Evolutionary conservation across 2,329 filamentous ascomycete genomes (phyloP).

Genomic region (Passalora sequoiae): DNA sequence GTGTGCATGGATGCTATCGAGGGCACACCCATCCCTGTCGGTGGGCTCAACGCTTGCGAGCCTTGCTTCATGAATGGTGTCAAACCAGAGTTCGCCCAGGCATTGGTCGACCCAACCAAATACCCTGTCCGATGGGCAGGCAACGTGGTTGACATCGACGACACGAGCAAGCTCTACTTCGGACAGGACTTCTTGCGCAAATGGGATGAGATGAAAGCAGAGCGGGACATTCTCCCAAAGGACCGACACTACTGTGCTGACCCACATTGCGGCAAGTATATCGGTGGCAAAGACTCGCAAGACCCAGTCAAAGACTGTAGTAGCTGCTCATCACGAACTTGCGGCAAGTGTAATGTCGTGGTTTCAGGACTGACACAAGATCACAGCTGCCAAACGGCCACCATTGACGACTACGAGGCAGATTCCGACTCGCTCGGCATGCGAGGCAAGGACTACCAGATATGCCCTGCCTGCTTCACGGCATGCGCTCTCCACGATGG

Average conservation of each 20-base stretch:
- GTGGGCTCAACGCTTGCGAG: no score
- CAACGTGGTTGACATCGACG: not conserved
- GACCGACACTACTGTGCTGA: slow-evolving; percentile 1
- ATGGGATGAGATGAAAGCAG: not conserved
- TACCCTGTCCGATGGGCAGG: not conserved
- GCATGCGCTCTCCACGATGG: not conserved
- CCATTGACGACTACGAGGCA: not conserved
- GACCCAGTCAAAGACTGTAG: not conserved
- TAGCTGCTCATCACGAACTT: not conserved
- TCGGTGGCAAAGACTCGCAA: not conserved
- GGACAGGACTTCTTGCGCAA: not conserved
- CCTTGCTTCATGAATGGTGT: not conserved
- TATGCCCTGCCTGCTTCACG: not conserved
- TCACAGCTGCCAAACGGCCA: not conserved
- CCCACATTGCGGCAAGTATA: not conserved
- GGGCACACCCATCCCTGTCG: no score
- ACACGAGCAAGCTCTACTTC: not conserved
- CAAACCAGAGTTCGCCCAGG: not conserved
- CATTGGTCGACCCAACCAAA: not conserved
- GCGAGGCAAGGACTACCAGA: not conserved
- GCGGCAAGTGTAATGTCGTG: not conserved
- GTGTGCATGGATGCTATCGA: no score
- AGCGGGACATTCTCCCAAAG: not conserved
- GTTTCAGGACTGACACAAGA: not conserved
- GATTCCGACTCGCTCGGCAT: not conserved